Conservation (phyloP, 495 filamentous ascomycete species). For the Glonium stellatum region DNA sequence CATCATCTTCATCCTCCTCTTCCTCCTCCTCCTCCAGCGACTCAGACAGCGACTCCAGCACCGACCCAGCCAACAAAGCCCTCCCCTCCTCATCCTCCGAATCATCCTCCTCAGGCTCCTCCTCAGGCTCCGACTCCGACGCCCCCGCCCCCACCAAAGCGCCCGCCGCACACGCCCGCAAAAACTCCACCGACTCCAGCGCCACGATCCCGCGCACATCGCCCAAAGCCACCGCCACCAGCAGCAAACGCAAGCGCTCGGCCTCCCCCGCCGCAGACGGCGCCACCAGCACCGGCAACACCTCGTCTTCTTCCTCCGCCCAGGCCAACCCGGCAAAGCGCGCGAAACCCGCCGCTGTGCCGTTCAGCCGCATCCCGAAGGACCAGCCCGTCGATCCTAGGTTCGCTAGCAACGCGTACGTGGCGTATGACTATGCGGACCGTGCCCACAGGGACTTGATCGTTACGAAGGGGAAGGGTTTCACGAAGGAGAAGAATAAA, state of each 20-base stretch:
- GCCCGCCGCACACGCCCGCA: conserved; percentile 8
- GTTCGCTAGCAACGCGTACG: conserved; percentile 63
- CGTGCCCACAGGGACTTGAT: conserved; percentile 79
- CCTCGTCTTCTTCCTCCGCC: conserved; percentile 8
- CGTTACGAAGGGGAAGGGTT: conserved; percentile 88
- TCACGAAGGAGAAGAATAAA: conserved; percentile 99
- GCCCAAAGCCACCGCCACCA: conserved; percentile 4
- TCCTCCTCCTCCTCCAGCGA: conserved; percentile 9
- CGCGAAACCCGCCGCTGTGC: conserved; percentile 8
- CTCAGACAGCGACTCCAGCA: conserved; percentile 10
- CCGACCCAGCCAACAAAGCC: background rate
- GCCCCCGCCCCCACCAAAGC: conserved; percentile 6
- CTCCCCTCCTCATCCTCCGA: conserved; percentile 13
- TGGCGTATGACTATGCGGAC: conserved; percentile 79
- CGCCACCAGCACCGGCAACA: conserved; percentile 5
- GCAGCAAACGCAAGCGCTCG: conserved; percentile 31
- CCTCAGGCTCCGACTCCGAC: conserved; percentile 20
- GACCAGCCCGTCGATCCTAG: conserved; percentile 54
- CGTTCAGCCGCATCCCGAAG: conserved; percentile 50
- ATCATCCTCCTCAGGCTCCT: conserved; percentile 20
- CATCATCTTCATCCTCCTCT: conserved; percentile 9
- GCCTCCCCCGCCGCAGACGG: conserved; percentile 27
- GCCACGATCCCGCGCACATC: conserved; percentile 26
- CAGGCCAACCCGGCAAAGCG: background rate
- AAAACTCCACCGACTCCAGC: conserved; percentile 31